These are phyloP conservation scores for Cordyceps militaris DNA, from an alignment of 2,329 filamentous ascomycete genomes.

Conservation along the genomic window DNA sequence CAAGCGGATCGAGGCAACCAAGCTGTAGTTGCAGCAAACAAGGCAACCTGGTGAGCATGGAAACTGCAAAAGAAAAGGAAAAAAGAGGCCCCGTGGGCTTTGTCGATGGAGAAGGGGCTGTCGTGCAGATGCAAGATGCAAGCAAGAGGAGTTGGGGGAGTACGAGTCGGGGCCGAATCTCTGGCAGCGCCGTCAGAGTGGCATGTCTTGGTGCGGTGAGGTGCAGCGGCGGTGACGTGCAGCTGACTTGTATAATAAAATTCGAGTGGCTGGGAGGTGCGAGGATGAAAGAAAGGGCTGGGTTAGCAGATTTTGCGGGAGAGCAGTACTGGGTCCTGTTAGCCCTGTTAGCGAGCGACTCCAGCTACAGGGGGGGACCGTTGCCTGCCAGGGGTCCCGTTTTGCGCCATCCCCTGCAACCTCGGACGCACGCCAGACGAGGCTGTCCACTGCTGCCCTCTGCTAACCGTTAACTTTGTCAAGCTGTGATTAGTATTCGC, in stretches of 20 bases:
- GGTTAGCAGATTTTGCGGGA: neutral
- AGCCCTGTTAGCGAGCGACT: too few species aligned
- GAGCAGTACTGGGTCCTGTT: neutral
- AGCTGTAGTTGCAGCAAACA: neutral
- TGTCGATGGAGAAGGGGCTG: conserved; percentile 1
- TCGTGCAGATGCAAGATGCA: conserved; percentile 12
- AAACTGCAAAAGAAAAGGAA: neutral
- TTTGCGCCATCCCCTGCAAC: too few species aligned
- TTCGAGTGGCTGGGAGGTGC: conserved; percentile 25
- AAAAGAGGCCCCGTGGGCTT: neutral
- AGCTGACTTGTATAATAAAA: conserved; percentile 14
- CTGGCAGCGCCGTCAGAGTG: neutral
- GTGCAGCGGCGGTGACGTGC: neutral
- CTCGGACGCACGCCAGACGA: too few species aligned
- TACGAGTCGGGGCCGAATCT: conserved; percentile 3
- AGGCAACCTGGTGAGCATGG: neutral
- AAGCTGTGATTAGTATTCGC: too few species aligned
- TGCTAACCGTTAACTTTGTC: too few species aligned
- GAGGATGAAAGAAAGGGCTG: neutral
- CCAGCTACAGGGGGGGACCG: too few species aligned
- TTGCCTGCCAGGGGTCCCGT: too few species aligned
- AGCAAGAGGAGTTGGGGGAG: conserved; percentile 8
- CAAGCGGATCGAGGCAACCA: neutral
- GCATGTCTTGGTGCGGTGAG: neutral
- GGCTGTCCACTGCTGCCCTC: too few species aligned